Base-by-base conservation (phyloP, 1,284 basidiomycete genomes). In the Amylostereum areolatum region DNA sequence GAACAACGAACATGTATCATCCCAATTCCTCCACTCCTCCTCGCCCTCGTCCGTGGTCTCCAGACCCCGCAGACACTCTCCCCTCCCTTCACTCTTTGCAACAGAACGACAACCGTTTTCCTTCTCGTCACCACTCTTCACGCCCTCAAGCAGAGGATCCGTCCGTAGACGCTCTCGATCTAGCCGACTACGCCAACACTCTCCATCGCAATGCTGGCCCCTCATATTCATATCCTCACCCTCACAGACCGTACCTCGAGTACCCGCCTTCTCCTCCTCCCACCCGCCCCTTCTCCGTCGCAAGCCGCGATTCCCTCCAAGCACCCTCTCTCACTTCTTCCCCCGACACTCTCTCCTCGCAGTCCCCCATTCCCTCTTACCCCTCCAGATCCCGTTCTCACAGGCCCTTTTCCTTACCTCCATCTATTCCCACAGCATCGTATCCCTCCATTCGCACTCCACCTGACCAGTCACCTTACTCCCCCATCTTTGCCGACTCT, bases 101-200 rank as follows among this genome's bases (percentile, higher is more conserved):
- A 37, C 33, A 49, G 11, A n/a, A 48, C 25, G 49, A 55, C 40
- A 37, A 47, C 24, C 46, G 49, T 45, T 24, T 43, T 4, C 51
- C 39, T 10, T 49, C 42, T 25, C 64, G 46, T 64, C 54, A 45
- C 59, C 62, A 49, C 4, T 47, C 52, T 47, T 55, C 53, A 42
- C 58, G 70, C 43, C 64, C 74, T 52, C 77, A 83, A 52, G 65
- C 74, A 2, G 81, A 80, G n/a, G 81, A 84, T 51, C 72, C 70
- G 39, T 84, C 81, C 51, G 73, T 85, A 2, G 82, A 85, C 60
- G 82, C 82, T 3, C 71, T 85, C 49, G 83, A 86, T 64, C 72
- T 86, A 25, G 81, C 82, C 35, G 83, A 84, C 61, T 86, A 85
- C 63, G 71, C 80, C 7, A 67, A 61, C 52, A 78, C 75, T 29